These are phyloP conservation scores for Actinomucor elegans DNA, from an alignment of 371 early-diverging fungal species.

Conservation along the genomic window DNA sequence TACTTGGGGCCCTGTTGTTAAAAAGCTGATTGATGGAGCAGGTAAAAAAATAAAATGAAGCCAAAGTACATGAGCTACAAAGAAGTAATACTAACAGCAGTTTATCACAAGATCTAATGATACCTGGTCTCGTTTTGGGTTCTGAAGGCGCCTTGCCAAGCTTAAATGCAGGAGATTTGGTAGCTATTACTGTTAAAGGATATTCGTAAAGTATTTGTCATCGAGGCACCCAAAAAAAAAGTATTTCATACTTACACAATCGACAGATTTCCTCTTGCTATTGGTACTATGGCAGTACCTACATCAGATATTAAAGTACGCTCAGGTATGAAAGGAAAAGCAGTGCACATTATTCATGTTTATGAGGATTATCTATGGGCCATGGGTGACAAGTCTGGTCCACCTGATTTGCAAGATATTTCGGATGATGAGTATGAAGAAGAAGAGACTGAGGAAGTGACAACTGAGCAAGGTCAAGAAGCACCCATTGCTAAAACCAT, in stretches of 20 bases:
- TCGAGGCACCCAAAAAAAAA: too few relatives aligned
- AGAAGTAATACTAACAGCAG: too few relatives aligned
- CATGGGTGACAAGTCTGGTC: constrained; percentile 59
- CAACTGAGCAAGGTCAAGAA: background rate
- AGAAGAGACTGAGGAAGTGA: constrained; percentile 20
- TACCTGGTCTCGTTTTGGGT: constrained; percentile 59
- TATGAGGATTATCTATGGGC: constrained; percentile 69
- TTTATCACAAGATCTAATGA: constrained; percentile 71
- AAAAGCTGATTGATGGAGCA: constrained; percentile 67
- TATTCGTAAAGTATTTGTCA: constrained; percentile 37
- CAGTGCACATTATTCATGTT: constrained; percentile 67
- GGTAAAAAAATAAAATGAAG: constrained; percentile 34
- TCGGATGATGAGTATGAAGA: constrained; percentile 32
- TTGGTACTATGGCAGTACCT: constrained; percentile 58
- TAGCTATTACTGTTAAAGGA: constrained; percentile 55
- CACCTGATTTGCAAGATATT: constrained; percentile 44
- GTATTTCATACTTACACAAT: too few relatives aligned
- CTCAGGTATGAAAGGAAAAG: constrained; percentile 69
- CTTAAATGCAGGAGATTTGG: constrained; percentile 49
- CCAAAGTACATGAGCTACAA: background rate
- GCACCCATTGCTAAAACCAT: background rate
- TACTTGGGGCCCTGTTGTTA: constrained; percentile 61
- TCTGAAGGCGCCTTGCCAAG: constrained; percentile 44
- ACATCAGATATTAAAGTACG: constrained; percentile 48
- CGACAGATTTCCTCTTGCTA: constrained; percentile 52